phyloP scores from a whole-genome alignment of 2,329 filamentous ascomycete genomes.

The Aspergillus fructus region DNA sequence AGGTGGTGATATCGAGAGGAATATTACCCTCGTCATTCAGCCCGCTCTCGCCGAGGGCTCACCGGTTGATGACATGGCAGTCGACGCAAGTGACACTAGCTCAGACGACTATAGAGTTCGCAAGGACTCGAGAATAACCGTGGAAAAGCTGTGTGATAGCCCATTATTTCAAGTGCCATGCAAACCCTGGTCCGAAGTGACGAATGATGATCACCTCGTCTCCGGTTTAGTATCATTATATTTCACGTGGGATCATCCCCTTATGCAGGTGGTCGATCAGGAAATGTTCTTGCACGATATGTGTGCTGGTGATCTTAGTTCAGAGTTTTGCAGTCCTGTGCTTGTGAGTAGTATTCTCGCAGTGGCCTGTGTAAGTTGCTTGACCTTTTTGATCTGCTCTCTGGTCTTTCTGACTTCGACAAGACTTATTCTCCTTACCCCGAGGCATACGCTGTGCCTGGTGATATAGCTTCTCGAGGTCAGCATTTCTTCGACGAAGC shows the following conservation, averaged over 20 bases:
- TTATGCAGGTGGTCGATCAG: conserved; percentile 75
- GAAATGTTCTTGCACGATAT: conserved; percentile 66
- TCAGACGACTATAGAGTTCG: conserved; percentile 15
- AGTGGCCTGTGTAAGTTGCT: conserved; percentile 34
- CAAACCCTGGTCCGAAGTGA: conserved; percentile 72
- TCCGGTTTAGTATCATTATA: conserved; percentile 87
- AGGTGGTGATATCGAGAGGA: conserved; percentile 26
- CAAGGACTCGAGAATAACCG: conserved; percentile 27
- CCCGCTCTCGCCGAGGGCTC: neutral
- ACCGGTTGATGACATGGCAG: conserved; percentile 19
- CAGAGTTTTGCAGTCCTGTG: conserved; percentile 76
- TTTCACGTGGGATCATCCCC: conserved; percentile 91
- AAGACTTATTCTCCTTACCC: conserved; percentile 39
- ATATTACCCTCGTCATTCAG: conserved; percentile 18
- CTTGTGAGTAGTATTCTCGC: conserved; percentile 87
- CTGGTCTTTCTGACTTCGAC: conserved; percentile 10
- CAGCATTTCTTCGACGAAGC: conserved; percentile 37
- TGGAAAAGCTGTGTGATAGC: conserved; percentile 36
- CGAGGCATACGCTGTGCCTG: conserved; percentile 26
- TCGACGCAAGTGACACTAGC: conserved; percentile 20
- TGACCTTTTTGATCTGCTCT: neutral
- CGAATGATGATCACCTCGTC: conserved; percentile 70
- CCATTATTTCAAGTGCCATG: conserved; percentile 35
- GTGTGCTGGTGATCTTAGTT: conserved; percentile 41
- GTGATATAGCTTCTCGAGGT: conserved; percentile 31